phyloP scores from a whole-genome alignment of 192 early-diverging fungal species.

The Backusella parvicylindrica region DNA sequence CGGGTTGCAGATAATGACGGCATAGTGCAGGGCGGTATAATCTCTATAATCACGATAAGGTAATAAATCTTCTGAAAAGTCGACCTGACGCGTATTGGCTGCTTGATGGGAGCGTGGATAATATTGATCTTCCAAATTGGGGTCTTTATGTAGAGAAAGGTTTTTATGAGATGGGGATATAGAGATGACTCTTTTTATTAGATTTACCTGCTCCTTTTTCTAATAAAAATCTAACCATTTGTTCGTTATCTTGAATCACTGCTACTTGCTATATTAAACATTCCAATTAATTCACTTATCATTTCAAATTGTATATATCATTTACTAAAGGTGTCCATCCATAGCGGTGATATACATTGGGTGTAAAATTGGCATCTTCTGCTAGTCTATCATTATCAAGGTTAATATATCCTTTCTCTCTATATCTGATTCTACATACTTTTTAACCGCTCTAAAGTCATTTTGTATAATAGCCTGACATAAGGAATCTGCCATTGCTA shows the following conservation, averaged over 20 bases:
- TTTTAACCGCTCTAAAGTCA: conserved; percentile 20
- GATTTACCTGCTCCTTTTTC: conserved; percentile 31
- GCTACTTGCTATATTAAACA: conserved; percentile 26
- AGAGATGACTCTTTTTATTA: background rate
- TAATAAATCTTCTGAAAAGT: conserved; percentile 26
- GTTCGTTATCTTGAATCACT: conserved; percentile 34
- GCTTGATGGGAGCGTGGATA: conserved; percentile 30
- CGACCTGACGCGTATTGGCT: conserved; percentile 20
- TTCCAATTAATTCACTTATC: background rate
- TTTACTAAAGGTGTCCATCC: conserved; percentile 37
- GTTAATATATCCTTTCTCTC: background rate
- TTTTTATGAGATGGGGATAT: background rate
- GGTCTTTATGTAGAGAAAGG: conserved; percentile 11
- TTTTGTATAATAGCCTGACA: conserved; percentile 32
- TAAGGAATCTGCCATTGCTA: conserved; percentile 22
- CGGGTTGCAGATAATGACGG: conserved; percentile 32
- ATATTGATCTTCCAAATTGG: conserved; percentile 31
- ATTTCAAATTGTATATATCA: background rate
- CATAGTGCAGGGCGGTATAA: conserved; percentile 33
- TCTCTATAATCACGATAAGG: conserved; percentile 34
- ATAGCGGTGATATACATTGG: conserved; percentile 26
- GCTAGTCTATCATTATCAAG: conserved; percentile 18
- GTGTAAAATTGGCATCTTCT: conserved; percentile 25
- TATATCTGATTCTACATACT: conserved; percentile 25
- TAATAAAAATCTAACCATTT: conserved; percentile 23